Base-by-base conservation (phyloP, 2,329 filamentous ascomycete genomes). In the Botrytis sinoallii region DNA sequence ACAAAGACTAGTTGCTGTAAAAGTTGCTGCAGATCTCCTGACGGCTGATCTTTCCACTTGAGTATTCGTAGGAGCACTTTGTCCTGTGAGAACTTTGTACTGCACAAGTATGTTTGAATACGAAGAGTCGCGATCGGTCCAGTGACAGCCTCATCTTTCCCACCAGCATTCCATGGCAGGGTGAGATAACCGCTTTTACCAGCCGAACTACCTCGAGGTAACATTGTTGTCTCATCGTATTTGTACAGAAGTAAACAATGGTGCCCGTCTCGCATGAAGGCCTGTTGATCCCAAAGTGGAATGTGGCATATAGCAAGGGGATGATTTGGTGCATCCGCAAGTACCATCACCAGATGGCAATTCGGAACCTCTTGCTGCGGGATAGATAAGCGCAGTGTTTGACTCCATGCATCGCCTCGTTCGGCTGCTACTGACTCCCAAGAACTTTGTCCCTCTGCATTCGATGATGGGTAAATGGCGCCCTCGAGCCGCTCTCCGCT, bases 261-360 rank as follows among this genome's bases (percentile, higher is more conserved):
- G 32, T 89, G 84, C 0, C 95, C 95, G 80, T 99, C 95, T 66
- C 91, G 88, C 69, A 97, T 89, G 80, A 99, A 99, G 0, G 96
- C 95, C 74, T 94, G 90, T 38, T 93, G 89, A 70, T 95, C 93
- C 96, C 97, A 99, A 3, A 99, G 86, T 0, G 96, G 96, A 85
- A 99, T 91, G 87, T 97, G 95, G 22, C 93, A 93, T 61, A 98
- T 87, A 3, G 96, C 95, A 81, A 98, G 98, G 0, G 96, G 94
- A 64, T 93, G 91, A 72, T 92, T 91, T 0, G 95, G 94, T 69
- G 93, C 89, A 83, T 98, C 94, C 14, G 94, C 91, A 72, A 99
- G 85, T 77, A 93, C 95, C 88, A 99, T 92, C 48, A 97, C 93
- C 40, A 98, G 85, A 84, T 99, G 96, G 18, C 93, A 91, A 35